Evolutionary conservation across 345 rosid species (phyloP).

Genomic region (Firmiana major): DNA sequence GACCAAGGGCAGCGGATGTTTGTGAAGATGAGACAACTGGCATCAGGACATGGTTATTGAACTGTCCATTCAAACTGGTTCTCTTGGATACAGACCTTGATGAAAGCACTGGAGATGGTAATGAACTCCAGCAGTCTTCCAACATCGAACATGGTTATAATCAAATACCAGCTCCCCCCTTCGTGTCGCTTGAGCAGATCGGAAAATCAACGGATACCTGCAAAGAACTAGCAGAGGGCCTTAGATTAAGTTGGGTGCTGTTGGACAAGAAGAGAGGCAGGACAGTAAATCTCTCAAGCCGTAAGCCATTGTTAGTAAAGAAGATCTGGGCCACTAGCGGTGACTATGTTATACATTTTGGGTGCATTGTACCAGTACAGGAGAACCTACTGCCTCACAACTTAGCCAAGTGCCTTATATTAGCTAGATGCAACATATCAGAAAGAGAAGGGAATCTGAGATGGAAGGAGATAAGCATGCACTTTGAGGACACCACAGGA

Average conservation of each 20-base stretch:
- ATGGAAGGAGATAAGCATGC: constrained; percentile 26
- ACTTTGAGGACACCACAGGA: constrained; percentile 28
- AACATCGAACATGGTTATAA: neutral
- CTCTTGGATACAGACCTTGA: neutral
- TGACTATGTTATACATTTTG: constrained; percentile 21
- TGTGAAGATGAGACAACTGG: neutral
- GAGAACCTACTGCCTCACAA: constrained; percentile 15
- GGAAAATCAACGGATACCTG: neutral
- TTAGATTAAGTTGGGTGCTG: constrained; percentile 37
- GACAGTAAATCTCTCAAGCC: constrained; percentile 31
- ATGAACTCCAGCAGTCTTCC: neutral
- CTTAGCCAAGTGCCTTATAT: constrained; percentile 23
- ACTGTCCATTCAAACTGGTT: constrained; percentile 24
- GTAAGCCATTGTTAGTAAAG: constrained; percentile 27
- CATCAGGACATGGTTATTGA: constrained; percentile 17
- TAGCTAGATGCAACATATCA: constrained; percentile 20
- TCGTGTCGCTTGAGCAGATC: neutral
- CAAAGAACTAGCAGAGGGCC: constrained; percentile 13
- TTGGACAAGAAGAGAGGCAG: constrained; percentile 35
- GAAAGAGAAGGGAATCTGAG: neutral
- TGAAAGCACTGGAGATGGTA: neutral
- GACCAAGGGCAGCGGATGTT: constrained; percentile 11
- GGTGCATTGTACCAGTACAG: constrained; percentile 30
- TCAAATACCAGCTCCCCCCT: neutral
- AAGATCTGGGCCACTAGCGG: constrained; percentile 22